Evolutionary conservation across 176 grass and related monocot species (phyloP).

Genomic region (Chloris gayana): DNA sequence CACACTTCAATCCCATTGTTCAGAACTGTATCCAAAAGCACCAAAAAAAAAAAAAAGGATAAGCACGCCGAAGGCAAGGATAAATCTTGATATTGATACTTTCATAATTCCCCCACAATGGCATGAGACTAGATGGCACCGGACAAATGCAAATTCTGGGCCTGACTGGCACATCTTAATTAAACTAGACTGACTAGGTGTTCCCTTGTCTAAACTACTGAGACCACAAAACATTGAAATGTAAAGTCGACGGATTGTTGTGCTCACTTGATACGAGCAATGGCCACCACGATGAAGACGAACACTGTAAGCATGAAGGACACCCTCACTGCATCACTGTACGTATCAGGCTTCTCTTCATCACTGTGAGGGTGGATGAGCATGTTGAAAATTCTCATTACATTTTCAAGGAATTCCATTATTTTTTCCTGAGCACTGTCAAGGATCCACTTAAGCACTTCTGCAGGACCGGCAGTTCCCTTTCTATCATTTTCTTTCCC

Average conservation of each 20-base stretch:
- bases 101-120: conserved; percentile 30
- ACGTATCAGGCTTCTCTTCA: conserved; percentile 45
- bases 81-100: conserved; percentile 18
- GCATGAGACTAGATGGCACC: no score
- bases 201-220: conserved; percentile 31
- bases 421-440: conserved; percentile 59
- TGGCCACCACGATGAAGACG: conserved; percentile 72
- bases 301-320: conserved; percentile 81
- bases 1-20: conserved; percentile 55
- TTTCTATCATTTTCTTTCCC: conserved; percentile 51
- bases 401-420: conserved; percentile 58
- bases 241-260: conserved; percentile 75
- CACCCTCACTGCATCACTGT: conserved; percentile 57
- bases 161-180: conserved; percentile 18
- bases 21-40: conserved; percentile 60
- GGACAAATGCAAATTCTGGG: conserved; percentile 29
- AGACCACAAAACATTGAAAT: conserved; percentile 42
- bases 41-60: conserved; percentile 52
- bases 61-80: conserved; percentile 39
- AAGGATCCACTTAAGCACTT: conserved; percentile 69
- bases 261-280: conserved; percentile 73
- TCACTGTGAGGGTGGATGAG: conserved; percentile 41
- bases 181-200: conserved; percentile 46
- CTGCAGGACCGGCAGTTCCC: conserved; percentile 34
- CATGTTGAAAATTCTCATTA: conserved; percentile 59